Evolutionary conservation across 2,329 filamentous ascomycete species (phyloP).

Genomic region (Stylonectria norvegica): DNA sequence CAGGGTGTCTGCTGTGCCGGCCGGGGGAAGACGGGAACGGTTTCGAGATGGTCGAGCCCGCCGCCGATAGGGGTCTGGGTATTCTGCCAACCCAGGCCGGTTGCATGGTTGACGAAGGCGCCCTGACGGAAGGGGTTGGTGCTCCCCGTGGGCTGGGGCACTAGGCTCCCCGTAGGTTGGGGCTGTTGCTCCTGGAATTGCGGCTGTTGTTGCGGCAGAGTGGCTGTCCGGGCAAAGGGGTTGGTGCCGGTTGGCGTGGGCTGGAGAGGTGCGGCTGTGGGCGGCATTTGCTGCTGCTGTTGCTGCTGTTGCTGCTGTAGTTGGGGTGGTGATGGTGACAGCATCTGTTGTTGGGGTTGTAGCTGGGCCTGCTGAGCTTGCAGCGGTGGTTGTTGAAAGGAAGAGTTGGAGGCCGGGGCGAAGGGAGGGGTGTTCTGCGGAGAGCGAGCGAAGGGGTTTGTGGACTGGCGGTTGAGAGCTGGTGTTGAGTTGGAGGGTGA

Average conservation of each 20-base stretch:
- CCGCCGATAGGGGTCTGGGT: conserved; percentile 76
- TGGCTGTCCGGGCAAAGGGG: conserved; percentile 52
- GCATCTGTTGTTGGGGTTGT: conserved; percentile 16
- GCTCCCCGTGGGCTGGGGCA: conserved; percentile 76
- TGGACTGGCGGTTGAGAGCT: conserved; percentile 60
- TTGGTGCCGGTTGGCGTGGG: conserved; percentile 56
- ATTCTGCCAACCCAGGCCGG: conserved; percentile 85
- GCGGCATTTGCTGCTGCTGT: conserved; percentile 13
- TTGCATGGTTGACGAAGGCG: conserved; percentile 83
- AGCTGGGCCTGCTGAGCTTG: too few species aligned
- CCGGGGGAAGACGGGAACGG: conserved; percentile 80
- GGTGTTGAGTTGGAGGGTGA: conserved; percentile 41
- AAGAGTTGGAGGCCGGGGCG: conserved; percentile 34
- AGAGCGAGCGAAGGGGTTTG: conserved; percentile 82
- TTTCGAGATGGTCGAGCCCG: conserved; percentile 72
- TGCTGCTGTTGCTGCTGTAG: conserved; percentile 26
- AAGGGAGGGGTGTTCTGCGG: conserved; percentile 39
- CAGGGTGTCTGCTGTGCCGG: conserved; percentile 63
- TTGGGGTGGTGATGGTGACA: not conserved
- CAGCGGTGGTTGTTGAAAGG: conserved; percentile 43
- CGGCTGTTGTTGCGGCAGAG: conserved; percentile 16
- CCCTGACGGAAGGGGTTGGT: conserved; percentile 96
- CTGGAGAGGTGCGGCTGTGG: conserved; percentile 39
- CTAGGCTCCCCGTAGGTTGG: conserved; percentile 50
- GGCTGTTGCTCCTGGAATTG: conserved; percentile 40